Evolutionary conservation across 2,329 filamentous ascomycete species (phyloP).

Genomic region (Talaromyces islandicus): DNA sequence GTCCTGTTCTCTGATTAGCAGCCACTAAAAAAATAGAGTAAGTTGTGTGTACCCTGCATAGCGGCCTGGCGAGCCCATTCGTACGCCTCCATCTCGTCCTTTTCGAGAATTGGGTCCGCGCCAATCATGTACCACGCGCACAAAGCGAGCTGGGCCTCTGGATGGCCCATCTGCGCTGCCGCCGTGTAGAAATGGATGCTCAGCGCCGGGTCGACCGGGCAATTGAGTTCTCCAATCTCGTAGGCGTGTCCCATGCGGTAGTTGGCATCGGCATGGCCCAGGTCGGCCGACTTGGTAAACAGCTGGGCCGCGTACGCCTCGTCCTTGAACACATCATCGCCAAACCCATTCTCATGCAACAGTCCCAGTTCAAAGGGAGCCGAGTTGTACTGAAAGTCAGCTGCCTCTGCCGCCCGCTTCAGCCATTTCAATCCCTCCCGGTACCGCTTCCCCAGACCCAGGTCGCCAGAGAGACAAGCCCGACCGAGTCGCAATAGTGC

Average conservation of each 20-base stretch:
- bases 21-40: neutral
- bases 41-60: slow-evolving; percentile 61
- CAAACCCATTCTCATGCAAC: slow-evolving; percentile 87
- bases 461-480: slow-evolving; percentile 81
- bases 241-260: slow-evolving; percentile 93
- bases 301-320: slow-evolving; percentile 85
- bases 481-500: slow-evolving; percentile 89
- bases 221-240: slow-evolving; percentile 81
- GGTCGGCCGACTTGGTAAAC: slow-evolving; percentile 87
- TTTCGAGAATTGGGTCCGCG: slow-evolving; percentile 83
- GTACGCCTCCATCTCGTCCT: slow-evolving; percentile 92
- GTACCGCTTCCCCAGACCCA: slow-evolving; percentile 77
- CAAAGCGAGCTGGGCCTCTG: slow-evolving; percentile 92
- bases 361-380: slow-evolving; percentile 86
- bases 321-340: slow-evolving; percentile 89
- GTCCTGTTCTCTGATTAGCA: slow-evolving; percentile 22
- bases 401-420: slow-evolving; percentile 83
- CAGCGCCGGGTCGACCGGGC: slow-evolving; percentile 82
- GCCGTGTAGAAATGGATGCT: slow-evolving; percentile 97
- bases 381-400: slow-evolving; percentile 85
- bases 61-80: slow-evolving; percentile 90
- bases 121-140: slow-evolving; percentile 99
- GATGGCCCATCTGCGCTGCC: slow-evolving; percentile 76
- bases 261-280: slow-evolving; percentile 81
- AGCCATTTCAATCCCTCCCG: slow-evolving; percentile 94